A percentile compares a stretch with the other conserved stretches of the same genome.
These are phyloP conservation scores for Hanseniaspora vineae DNA, from an alignment of 805 yeast genomes.

Conservation along the genomic window DNA sequence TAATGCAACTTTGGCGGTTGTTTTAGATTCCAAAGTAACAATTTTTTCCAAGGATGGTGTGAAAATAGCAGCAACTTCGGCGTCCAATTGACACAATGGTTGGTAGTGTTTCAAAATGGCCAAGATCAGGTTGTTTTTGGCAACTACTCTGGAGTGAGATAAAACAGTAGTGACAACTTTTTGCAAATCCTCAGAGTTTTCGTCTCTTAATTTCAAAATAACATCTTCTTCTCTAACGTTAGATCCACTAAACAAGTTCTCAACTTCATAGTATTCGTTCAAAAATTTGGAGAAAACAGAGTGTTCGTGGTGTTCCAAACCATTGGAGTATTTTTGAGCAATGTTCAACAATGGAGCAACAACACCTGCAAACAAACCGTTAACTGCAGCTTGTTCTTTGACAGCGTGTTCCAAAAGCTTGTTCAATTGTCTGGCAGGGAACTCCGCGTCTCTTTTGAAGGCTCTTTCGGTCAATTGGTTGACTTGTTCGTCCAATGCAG, in stretches of 20 bases:
- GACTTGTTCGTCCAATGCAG: conserved; percentile 58
- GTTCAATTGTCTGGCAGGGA: conserved; percentile 82
- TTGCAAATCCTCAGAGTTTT: conserved; percentile 60
- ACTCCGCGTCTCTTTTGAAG: conserved; percentile 55
- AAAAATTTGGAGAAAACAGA: conserved; percentile 56
- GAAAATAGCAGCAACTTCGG: conserved; percentile 54
- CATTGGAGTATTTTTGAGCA: conserved; percentile 57
- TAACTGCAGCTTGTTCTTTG: conserved; percentile 36
- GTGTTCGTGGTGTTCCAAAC: conserved; percentile 77
- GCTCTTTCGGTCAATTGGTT: conserved; percentile 54
- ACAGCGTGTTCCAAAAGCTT: conserved; percentile 55
- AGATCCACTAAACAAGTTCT: conserved; percentile 63
- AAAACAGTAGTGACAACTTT: conserved; percentile 62
- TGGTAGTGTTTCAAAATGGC: conserved; percentile 78
- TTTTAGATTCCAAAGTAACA: conserved; percentile 81
- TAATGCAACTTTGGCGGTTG: conserved; percentile 85
- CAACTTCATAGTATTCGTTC: conserved; percentile 64
- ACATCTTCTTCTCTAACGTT: conserved; percentile 81
- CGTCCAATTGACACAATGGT: conserved; percentile 60
- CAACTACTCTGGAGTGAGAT: conserved; percentile 87
- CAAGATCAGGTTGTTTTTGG: conserved; percentile 79
- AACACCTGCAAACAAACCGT: conserved; percentile 40
- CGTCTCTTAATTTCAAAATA: conserved; percentile 75
- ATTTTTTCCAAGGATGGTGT: conserved; percentile 62
- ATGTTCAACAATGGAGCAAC: conserved; percentile 65